A percentile compares a stretch with the other conserved stretches of the same genome.
Evolutionary conservation across 2,329 filamentous ascomycete species (phyloP).

Genomic region (Tolypocladium pustulatum): DNA sequence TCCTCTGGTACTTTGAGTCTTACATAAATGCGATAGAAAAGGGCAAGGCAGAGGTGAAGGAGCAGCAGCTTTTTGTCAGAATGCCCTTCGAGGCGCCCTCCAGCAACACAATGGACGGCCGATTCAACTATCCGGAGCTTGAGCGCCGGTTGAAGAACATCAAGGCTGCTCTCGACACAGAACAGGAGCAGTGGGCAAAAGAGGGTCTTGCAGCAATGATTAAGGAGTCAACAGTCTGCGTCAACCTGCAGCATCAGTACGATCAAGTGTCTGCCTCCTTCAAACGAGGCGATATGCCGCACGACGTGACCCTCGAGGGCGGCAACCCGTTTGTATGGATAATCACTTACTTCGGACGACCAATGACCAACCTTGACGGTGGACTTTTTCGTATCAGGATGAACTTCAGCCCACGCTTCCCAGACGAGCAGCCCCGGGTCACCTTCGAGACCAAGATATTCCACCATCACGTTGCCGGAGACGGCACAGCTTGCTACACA

Average conservation of each 20-base stretch:
- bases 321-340: conserved; percentile 85
- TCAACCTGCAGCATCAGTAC: conserved; percentile 74
- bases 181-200: conserved; percentile 59
- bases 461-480: conserved; percentile 74
- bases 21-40: conserved; percentile 64
- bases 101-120: conserved; percentile 75
- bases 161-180: conserved; percentile 59
- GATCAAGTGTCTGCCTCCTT: conserved; percentile 71
- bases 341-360: conserved; percentile 79
- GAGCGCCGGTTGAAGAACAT: conserved; percentile 58
- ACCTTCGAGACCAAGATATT: conserved; percentile 73
- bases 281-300: conserved; percentile 58
- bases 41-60: conserved; percentile 52
- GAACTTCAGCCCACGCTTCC: conserved; percentile 73
- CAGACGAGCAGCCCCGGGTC: conserved; percentile 77
- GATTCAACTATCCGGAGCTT: conserved; percentile 70
- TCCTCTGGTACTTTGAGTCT: conserved; percentile 91
- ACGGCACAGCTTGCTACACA: conserved; percentile 77
- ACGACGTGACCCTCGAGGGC: conserved; percentile 67
- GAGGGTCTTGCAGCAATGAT: conserved; percentile 54
- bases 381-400: conserved; percentile 78
- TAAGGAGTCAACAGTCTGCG: conserved; percentile 64
- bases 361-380: conserved; percentile 88
- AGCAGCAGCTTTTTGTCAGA: conserved; percentile 54
- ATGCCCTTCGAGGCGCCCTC: conserved; percentile 74